Conservation (phyloP, 2,329 filamentous ascomycete species). For the Pestalotiopsis fici region DNA sequence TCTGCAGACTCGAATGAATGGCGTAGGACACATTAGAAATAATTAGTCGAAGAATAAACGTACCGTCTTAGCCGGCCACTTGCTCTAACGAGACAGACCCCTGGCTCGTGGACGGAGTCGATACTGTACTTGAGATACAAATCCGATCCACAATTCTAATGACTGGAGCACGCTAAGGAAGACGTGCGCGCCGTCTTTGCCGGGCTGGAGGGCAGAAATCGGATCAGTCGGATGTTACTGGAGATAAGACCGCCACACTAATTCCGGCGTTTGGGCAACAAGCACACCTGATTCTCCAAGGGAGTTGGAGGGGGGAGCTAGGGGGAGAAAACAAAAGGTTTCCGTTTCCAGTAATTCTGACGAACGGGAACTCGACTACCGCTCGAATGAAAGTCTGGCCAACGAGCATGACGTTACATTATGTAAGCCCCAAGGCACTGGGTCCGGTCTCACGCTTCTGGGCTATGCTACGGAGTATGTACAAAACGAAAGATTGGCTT, state of each 20-base stretch:
- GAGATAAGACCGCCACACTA: conserved; percentile 1
- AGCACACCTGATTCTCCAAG: background rate
- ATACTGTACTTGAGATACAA: background rate
- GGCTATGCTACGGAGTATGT: too few relatives aligned
- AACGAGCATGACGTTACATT: background rate
- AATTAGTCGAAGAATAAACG: background rate
- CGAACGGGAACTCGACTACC: background rate
- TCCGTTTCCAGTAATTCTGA: background rate
- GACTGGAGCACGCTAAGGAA: background rate
- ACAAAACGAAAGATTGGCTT: too few relatives aligned
- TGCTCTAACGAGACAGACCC: background rate
- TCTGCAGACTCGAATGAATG: too few relatives aligned
- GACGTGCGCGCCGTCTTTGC: background rate
- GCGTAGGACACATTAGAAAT: too few relatives aligned
- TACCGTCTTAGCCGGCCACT: background rate
- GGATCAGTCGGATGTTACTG: conserved; percentile 1
- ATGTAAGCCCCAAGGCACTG: background rate
- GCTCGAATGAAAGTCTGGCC: background rate
- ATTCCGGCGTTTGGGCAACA: background rate
- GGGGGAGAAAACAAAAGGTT: background rate
- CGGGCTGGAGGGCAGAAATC: background rate
- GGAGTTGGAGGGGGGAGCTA: too few relatives aligned
- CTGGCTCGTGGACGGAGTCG: background rate
- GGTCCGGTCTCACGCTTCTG: background rate
- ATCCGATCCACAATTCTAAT: background rate